Base-by-base conservation (phyloP, 1,284 basidiomycete genomes). In the Papiliotrema laurentii region DNA sequence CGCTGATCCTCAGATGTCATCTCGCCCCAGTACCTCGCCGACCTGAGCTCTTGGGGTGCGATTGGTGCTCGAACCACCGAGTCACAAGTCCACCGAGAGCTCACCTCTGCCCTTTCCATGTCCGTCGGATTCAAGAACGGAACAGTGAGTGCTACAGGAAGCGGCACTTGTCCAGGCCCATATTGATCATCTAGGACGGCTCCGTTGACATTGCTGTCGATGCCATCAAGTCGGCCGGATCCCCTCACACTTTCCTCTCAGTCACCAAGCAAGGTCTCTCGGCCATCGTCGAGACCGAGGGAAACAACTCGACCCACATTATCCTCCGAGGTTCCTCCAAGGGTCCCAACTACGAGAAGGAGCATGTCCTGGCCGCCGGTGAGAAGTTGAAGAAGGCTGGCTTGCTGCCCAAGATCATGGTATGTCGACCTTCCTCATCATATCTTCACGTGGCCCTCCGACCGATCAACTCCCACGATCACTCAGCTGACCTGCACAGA, bases 41-140 rank as follows among this genome's bases (percentile, higher is more conserved):
- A 82, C 64, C 71, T 96, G 48, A 86, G 86, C 67, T 89, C 89
- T 45, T 98, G 94, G 94, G 94, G 94, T 43, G 94, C 94, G 5
- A 97, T 97, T 57, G 94, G 94, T 37, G 94, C 96, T 2, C 81
- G 94, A 48, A 98, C 94, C 14, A 98, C 94, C 48, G 88, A 96
- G 74, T 88, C 85, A 4, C 92, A 96, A 71, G 82, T 96, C 10
- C 91, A 94, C 67, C 83, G 91, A 52, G 92, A 96, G 75, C 84
- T 94, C 44, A 88, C 89, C 3, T 88, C 85, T 18, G 91, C 86
- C 1, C 77, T 94, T 11, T 89, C 87, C 24, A 91, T 94, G 87
- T 85, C 87, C 9, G 90, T 93, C 24, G 81, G 81, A n/a, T 82
- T 82, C 77, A 82, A 82, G 69, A 81, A 81, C 63, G 79, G 78